Base-by-base conservation (phyloP, 1,284 basidiomycete genomes). In the Ustilago xerochloae region DNA sequence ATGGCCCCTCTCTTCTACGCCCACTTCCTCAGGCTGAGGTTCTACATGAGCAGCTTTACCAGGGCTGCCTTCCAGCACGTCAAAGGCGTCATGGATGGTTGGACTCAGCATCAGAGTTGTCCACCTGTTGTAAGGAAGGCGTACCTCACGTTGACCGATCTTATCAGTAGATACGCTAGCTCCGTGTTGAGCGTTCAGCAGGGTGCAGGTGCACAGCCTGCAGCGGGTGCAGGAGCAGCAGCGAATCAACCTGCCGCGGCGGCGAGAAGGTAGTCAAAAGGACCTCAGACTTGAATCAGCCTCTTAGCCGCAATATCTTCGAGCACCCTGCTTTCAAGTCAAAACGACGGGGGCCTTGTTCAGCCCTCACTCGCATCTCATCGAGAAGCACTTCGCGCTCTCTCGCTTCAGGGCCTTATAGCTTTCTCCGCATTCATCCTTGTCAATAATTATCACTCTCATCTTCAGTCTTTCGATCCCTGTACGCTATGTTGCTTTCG, bases 21-120 rank as follows among this genome's bases (percentile, higher is more conserved):
- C n/a, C 80, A 83, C 67, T 81, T 84, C 53, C 58, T 82, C 32
- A 58, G 82, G 15, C 62, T 83, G 33, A 73, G 82, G 36, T 84
- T 83, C 63, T 82, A 82, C 71, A 84, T 84, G 82, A 78, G 75
- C 69, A 77, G 67, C 35, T 84, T 84, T 35, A 84, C 82, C 1
- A 60, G 82, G n/a, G 75, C 77, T 5, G 79, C 82, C 6, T 81
- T 83, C 75, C 75, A 79, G 51, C 79, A 81, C 53, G 81, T 84
- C 16, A 75, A 77, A 41, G 60, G 41, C 35, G 46, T 79, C 13
- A 54, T 84, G 22, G 82, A 84, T 43, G 61, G 64, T 5, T 70
- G 75, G 16, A 80, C 78, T 3, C 74, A 79, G 52, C 70, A 81
- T 53, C 70, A 71, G 28, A 71, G 70, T n/a, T 83, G 81, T 38